A percentile compares a stretch with the other conserved stretches of the same genome.
These are phyloP conservation scores for Stevia rebaudiana DNA, from an alignment of 140 eudicot genomes.

Conservation along the genomic window DNA sequence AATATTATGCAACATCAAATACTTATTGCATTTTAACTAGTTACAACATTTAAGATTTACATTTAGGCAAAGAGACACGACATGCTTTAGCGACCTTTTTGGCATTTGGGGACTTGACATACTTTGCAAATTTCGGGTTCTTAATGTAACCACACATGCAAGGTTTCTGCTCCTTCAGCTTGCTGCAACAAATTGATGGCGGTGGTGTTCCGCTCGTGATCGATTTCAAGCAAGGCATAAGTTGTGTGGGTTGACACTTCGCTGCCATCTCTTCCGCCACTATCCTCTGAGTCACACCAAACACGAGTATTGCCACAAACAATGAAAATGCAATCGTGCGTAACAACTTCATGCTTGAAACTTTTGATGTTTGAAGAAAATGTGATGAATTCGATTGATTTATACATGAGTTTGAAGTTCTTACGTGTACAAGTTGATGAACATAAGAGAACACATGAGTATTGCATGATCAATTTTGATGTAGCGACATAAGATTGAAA, in stretches of 20 bases:
- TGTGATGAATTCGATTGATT: background rate
- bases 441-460: conserved; percentile 1
- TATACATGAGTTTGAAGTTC: conserved; percentile 11
- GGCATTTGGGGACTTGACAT: conserved; percentile 19
- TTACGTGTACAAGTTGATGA: conserved; percentile 9
- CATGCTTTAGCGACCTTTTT: conserved; percentile 19
- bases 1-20: background rate
- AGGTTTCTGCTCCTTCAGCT: conserved; percentile 28
- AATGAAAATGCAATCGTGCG: conserved; percentile 9
- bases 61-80: conserved; percentile 13
- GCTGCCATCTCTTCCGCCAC: background rate
- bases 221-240: conserved; percentile 18
- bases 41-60: conserved; percentile 7
- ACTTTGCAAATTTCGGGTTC: conserved; percentile 18
- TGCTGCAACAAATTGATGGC: conserved; percentile 20
- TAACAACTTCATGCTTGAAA: conserved; percentile 21
- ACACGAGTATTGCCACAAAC: background rate
- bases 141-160: conserved; percentile 26
- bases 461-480: conserved; percentile 11
- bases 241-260: conserved; percentile 14
- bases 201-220: conserved; percentile 23
- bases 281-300: background rate
- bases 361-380: background rate
- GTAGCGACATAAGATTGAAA: conserved; percentile 5
- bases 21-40: background rate